Evolutionary conservation across 352 stramenopile genomes (phyloP).

Genomic region (Phytophthora syringae): DNA sequence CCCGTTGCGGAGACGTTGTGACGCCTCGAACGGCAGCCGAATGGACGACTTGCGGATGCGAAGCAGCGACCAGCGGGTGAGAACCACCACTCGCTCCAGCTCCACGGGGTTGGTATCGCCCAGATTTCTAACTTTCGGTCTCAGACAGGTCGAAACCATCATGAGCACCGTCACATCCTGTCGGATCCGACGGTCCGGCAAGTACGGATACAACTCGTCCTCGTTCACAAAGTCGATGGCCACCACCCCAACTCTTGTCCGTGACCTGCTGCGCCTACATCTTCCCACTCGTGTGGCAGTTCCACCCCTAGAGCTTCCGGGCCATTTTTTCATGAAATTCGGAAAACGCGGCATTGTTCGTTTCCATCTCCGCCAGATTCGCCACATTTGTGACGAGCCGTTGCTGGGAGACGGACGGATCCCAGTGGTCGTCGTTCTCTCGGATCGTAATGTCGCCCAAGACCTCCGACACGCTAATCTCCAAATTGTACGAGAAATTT

Average conservation of each 20-base stretch:
- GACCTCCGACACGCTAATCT: constrained; percentile 56
- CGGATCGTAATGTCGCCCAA: constrained; percentile 58
- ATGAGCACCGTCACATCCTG: constrained; percentile 50
- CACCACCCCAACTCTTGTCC: constrained; percentile 45
- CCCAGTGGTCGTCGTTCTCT: constrained; percentile 55
- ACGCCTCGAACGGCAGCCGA: constrained; percentile 29
- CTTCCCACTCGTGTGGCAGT: constrained; percentile 19
- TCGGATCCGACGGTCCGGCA: constrained; percentile 27
- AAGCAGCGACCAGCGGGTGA: constrained; percentile 41
- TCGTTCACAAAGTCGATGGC: constrained; percentile 51
- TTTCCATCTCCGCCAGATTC: constrained; percentile 46
- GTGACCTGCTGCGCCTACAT: constrained; percentile 25
- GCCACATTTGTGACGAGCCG: constrained; percentile 44
- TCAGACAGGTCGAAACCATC: constrained; percentile 33
- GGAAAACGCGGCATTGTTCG: constrained; percentile 49
- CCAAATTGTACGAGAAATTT: constrained; percentile 57
- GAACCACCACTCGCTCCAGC: constrained; percentile 32
- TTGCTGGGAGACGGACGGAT: constrained; percentile 46
- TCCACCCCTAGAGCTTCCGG: constrained; percentile 28
- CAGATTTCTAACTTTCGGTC: constrained; percentile 15
- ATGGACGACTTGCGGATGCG: constrained; percentile 33
- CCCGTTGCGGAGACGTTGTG: constrained; percentile 33
- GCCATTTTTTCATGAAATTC: constrained; percentile 39
- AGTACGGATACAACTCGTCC: constrained; percentile 47
- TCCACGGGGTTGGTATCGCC: constrained; percentile 16